These are phyloP conservation scores for Paecilomyces fulvus DNA, from an alignment of 2,329 filamentous ascomycete species.

Conservation along the genomic window DNA sequence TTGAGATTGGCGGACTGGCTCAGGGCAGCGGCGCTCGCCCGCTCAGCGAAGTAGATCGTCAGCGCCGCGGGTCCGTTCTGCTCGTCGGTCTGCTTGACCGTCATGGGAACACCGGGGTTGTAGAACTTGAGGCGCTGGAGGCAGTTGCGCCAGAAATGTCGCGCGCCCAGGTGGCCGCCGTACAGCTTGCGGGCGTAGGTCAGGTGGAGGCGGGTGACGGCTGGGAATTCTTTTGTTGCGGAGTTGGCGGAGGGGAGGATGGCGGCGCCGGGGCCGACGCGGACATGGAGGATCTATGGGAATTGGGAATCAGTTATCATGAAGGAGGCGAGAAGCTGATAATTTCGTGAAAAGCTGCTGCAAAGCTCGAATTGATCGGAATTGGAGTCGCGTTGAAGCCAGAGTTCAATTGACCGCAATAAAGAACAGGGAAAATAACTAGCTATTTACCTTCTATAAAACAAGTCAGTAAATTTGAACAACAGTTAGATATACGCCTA, in stretches of 20 bases:
- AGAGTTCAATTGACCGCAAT: background rate
- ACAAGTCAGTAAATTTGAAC: constrained; percentile 7
- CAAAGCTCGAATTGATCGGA: background rate
- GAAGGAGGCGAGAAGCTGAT: background rate
- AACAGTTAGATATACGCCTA: constrained; percentile 6
- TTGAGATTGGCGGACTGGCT: constrained; percentile 15
- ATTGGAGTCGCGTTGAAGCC: background rate
- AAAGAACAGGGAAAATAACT: background rate
- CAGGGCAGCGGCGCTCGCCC: constrained; percentile 18
- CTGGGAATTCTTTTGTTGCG: constrained; percentile 25
- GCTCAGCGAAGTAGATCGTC: constrained; percentile 35
- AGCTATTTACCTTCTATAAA: constrained; percentile 19
- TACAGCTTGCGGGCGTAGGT: constrained; percentile 37
- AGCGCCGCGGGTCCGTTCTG: constrained; percentile 35
- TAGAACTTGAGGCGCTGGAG: constrained; percentile 87
- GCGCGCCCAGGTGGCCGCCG: constrained; percentile 38
- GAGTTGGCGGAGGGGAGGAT: constrained; percentile 51
- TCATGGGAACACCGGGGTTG: constrained; percentile 79
- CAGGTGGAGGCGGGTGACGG: constrained; percentile 35
- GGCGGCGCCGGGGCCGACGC: constrained; percentile 74
- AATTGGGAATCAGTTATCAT: background rate
- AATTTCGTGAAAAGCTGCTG: background rate
- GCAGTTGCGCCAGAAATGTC: constrained; percentile 80
- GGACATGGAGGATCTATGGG: constrained; percentile 61
- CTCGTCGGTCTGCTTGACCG: constrained; percentile 60